phyloP scores from a whole-genome alignment of 805 yeast genomes.

The Kodamaea jinghongensis region DNA sequence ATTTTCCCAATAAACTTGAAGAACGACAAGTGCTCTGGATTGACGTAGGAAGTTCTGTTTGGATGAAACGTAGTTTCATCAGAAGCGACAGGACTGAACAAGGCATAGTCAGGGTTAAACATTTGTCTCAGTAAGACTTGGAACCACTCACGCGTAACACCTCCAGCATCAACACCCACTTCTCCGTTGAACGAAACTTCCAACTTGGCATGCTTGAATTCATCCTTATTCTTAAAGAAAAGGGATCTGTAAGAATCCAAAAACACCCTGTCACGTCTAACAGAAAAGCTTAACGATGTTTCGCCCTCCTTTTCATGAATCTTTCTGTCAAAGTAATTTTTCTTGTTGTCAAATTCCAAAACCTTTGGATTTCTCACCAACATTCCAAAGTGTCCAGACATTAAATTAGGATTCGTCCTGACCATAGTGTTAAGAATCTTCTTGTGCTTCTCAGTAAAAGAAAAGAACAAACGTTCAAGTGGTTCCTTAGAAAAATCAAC shows the following conservation, averaged over 20 bases:
- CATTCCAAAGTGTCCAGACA: constrained; percentile 94
- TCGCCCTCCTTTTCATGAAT: constrained; percentile 52
- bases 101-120: constrained; percentile 93
- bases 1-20: constrained; percentile 93
- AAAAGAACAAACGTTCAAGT: constrained; percentile 72
- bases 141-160: constrained; percentile 96
- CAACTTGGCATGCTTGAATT: constrained; percentile 67
- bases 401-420: constrained; percentile 81
- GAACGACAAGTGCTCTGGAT: constrained; percentile 89
- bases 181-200: constrained; percentile 89
- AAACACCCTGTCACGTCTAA: constrained; percentile 88
- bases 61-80: constrained; percentile 96
- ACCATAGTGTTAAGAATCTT: constrained; percentile 89
- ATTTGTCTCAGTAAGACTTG: constrained; percentile 91
- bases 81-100: constrained; percentile 86
- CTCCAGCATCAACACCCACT: constrained; percentile 98
- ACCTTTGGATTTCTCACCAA: constrained; percentile 85
- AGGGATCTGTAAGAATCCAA: constrained; percentile 83
- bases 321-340: constrained; percentile 76
- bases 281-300: constrained; percentile 57
- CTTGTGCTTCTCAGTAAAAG: constrained; percentile 86
- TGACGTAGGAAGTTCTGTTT: constrained; percentile 84
- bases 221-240: constrained; percentile 73
- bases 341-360: constrained; percentile 91
- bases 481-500: constrained; percentile 72